These are phyloP conservation scores for Zoysia pacifica DNA, from an alignment of 176 grass and related monocot species.

Conservation along the genomic window DNA sequence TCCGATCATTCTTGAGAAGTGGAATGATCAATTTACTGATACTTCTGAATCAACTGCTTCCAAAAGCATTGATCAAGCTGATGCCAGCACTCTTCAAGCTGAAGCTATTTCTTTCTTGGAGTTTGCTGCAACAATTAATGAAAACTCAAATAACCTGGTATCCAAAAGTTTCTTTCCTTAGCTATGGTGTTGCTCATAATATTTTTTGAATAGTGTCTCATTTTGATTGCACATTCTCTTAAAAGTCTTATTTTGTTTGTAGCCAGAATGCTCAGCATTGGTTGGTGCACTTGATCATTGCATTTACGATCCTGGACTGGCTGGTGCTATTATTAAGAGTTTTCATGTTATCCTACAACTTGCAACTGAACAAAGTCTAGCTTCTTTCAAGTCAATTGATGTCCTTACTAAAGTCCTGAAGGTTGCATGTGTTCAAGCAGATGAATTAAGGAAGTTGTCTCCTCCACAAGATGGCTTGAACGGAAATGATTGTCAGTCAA, in stretches of 20 bases:
- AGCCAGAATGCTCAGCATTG: constrained; percentile 88
- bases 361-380: constrained; percentile 70
- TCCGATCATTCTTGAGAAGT: constrained; percentile 26
- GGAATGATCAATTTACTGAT: constrained; percentile 40
- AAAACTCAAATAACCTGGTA: constrained; percentile 93
- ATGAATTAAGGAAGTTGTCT: constrained; percentile 66
- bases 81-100: constrained; percentile 69
- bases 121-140: constrained; percentile 83
- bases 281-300: constrained; percentile 69
- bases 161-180: constrained; percentile 20
- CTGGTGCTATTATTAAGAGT: constrained; percentile 77
- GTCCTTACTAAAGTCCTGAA: constrained; percentile 72
- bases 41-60: constrained; percentile 33
- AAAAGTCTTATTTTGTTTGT: constrained; percentile 52
- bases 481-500: constrained; percentile 48
- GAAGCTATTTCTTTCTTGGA: constrained; percentile 99
- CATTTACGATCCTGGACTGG: constrained; percentile 63
- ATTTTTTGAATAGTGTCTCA: constrained; percentile 14
- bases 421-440: constrained; percentile 73
- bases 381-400: constrained; percentile 79
- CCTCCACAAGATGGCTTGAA: constrained; percentile 36
- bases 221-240: constrained; percentile 34
- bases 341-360: constrained; percentile 86
- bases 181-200: constrained; percentile 23
- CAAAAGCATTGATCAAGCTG: constrained; percentile 41